Base-by-base conservation (phyloP, 768 basidiomycete species). In the Agrocybe chaxingu region DNA sequence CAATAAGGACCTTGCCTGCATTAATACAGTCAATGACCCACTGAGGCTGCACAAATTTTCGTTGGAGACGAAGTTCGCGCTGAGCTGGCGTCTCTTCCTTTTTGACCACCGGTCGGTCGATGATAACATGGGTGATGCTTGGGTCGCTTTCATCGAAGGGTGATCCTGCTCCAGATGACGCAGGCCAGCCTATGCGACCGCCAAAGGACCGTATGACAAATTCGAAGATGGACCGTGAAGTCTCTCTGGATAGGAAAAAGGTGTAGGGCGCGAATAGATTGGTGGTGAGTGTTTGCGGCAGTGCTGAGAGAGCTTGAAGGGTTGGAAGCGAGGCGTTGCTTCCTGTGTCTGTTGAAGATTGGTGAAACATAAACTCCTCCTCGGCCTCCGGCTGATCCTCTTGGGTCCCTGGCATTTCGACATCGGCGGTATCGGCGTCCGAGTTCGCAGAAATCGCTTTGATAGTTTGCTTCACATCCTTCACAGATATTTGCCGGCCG, bases 21-120 rank as follows among this genome's bases (percentile, higher is more conserved):
- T 99, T 99, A 64, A 97, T 84, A 66, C 90, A 97, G 66, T 99
- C 97, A 33, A 92, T 91, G 31, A 97, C 80, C 97, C 97, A 98
- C 67, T 98, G 96, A 8, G 97, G 97, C 67, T 98, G 97, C 12
- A 98, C 79, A 66, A 89, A 92, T 63, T 90, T 92, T 61, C 93
- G 79, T 65, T 81, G 81, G 39, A 76, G 69, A 34, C 83, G 76
- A 38, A 78, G 74, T 57, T 85, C 81, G 57, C 79, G 77, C 56
- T 87, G 81, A 46, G 80, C 81, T 11, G 72, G 56, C 0, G 78
- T 76, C 61, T 82, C 85, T 47, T 76, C 67, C 19, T 67, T 72
- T 54, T 72, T 72, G 8, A 77, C 69, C 32, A 81, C 55, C 1
- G 97, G 96, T 39, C 97, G 80, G 66, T 99, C 97, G 59, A 97